Percentiles rank a stretch among this genome's conserved stretches.
These are phyloP conservation scores for Saksenaea oblongispora DNA, from an alignment of 371 early-diverging fungal genomes.

Conservation along the genomic window DNA sequence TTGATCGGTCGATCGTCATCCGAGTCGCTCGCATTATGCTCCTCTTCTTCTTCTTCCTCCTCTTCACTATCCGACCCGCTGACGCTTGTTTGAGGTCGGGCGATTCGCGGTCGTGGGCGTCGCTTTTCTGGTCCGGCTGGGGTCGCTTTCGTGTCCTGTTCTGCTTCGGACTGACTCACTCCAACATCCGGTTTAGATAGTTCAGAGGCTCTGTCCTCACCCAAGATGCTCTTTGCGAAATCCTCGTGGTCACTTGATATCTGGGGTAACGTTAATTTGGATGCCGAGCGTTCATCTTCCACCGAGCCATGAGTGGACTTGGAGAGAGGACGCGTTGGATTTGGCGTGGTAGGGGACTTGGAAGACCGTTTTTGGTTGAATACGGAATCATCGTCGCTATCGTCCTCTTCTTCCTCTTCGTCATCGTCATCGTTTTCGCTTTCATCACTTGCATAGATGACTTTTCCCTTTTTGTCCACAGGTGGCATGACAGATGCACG, in stretches of 20 bases:
- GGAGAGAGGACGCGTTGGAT: slow-evolving; percentile 9
- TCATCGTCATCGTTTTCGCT: slow-evolving; percentile 36
- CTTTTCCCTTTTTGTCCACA: slow-evolving; percentile 15
- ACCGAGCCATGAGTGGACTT: slow-evolving; percentile 20
- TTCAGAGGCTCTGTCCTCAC: background rate
- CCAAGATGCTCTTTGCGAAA: slow-evolving; percentile 10
- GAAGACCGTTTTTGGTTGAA: slow-evolving; percentile 6
- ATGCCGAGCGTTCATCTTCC: slow-evolving; percentile 21
- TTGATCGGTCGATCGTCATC: background rate
- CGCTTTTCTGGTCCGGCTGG: background rate
- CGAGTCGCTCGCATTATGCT: background rate
- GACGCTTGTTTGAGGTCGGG: slow-evolving; percentile 1
- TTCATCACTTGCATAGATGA: slow-evolving; percentile 43
- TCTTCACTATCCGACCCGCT: slow-evolving; percentile 1
- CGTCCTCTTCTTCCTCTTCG: slow-evolving; percentile 29
- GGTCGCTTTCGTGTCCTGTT: background rate
- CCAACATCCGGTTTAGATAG: background rate
- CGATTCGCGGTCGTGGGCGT: background rate
- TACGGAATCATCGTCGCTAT: slow-evolving; percentile 29
- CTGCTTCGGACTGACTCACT: background rate
- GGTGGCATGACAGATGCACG: slow-evolving; percentile 13
- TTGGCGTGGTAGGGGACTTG: slow-evolving; percentile 6
- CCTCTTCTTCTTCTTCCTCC: background rate
- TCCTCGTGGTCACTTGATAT: slow-evolving; percentile 6
- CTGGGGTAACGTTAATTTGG: slow-evolving; percentile 4